Base-by-base conservation (phyloP, 148 eudicot genomes). In the Silene uniflora region DNA sequence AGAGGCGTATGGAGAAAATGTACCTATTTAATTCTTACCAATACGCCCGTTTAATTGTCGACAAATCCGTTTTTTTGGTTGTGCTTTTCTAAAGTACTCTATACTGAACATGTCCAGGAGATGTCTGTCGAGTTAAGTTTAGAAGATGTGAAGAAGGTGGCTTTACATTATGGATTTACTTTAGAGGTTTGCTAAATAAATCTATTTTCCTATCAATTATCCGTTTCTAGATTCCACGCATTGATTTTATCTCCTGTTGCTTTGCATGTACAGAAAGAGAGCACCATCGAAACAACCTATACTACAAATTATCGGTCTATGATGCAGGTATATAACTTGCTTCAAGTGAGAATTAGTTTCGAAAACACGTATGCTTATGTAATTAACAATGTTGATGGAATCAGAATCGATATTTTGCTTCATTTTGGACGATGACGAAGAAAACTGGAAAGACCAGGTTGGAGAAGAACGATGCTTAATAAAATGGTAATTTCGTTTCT, bases 381-480 rank as follows among this genome's bases (percentile, higher is more conserved):
- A 21, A 68, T 35, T 3, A 19, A 10, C 35, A 8, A 8, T 35
- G 29, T 71, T 76, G n/a, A 58, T 81, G 63, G 62, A 68, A 83
- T 77, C 92, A 94, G 98, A 94, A 94, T 76, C 91, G 86, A 67
- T 94, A 94, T 76, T 85, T 75, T 60, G 85, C 93, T 27, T 91
- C 90, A 35, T 94, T 91, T 80, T 94, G 98, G 98, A 89, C 93
- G 39, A 94, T 94, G 98, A 87, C 86, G 60, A 93, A 93, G 87
- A 86, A 76, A 75, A 14, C 74, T 29, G 79, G 69, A 21, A 75
- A 72, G 39, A 75, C 55, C 58, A 47, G 3, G 29, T n/a, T 61
- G 39, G 76, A 75, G 75, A 71, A 35, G 22, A 62, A 72, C 32
- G 74, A 71, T 21, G 69, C 73, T 10, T 46, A 75, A 71, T 75